phyloP scores from a whole-genome alignment of 2,329 filamentous ascomycete genomes.

The Verruconis gallopava region DNA sequence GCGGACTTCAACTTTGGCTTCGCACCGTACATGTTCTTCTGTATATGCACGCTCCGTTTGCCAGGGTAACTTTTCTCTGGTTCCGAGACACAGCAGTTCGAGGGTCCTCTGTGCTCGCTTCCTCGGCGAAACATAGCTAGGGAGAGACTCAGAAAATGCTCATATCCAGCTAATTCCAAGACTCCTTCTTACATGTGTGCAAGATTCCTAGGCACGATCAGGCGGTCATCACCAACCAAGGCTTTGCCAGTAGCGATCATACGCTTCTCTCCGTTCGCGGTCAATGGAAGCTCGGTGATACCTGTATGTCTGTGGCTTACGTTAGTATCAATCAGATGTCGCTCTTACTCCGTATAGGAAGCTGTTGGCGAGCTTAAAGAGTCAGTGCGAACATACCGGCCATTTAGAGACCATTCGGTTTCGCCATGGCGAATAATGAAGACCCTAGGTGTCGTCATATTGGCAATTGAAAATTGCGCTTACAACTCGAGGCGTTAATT shows the following conservation, averaged over 20 bases:
- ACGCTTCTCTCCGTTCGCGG: slow-evolving; percentile 51
- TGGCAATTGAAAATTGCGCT: too few species aligned
- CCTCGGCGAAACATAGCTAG: slow-evolving; percentile 71
- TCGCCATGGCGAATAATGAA: slow-evolving; percentile 68
- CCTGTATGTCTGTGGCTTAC: slow-evolving; percentile 54
- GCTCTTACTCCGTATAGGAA: background rate
- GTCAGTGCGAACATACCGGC: slow-evolving; percentile 22
- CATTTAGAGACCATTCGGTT: slow-evolving; percentile 87
- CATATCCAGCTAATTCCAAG: background rate
- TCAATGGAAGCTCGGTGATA: slow-evolving; percentile 74
- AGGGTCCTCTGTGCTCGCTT: slow-evolving; percentile 79
- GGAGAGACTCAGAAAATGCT: background rate
- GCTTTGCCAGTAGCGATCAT: slow-evolving; percentile 60
- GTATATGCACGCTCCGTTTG: slow-evolving; percentile 18
- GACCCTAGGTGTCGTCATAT: slow-evolving; percentile 29
- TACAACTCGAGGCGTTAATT: too few species aligned
- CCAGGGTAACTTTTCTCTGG: slow-evolving; percentile 61
- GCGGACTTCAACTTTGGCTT: slow-evolving; percentile 35
- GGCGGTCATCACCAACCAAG: slow-evolving; percentile 67
- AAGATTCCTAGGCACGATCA: slow-evolving; percentile 72
- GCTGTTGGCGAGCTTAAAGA: background rate
- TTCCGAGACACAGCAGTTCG: slow-evolving; percentile 68
- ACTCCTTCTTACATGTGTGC: slow-evolving; percentile 56
- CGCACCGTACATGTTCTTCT: slow-evolving; percentile 20
- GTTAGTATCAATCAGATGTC: background rate